Base-by-base conservation (phyloP, 2,329 filamentous ascomycete genomes). In the Chaetoscypha palmicola region DNA sequence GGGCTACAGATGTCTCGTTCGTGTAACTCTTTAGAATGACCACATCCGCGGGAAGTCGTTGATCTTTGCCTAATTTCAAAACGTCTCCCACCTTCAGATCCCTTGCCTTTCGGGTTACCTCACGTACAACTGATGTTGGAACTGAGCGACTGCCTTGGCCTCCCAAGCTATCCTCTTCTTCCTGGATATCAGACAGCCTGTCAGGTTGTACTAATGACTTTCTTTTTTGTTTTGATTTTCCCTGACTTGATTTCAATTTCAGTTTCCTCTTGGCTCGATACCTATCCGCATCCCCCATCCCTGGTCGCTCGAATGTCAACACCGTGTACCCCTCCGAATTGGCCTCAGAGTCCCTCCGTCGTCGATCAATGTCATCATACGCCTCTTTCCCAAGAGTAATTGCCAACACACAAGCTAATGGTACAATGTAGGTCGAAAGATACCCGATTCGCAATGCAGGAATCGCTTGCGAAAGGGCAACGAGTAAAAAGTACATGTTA, bases 401-500 rank as follows among this genome's bases (percentile, higher is more conserved):
- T 32, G 81, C 72, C 32, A 98, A 76, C 48, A 98, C 94, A 65
- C 96, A 96, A 1, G 83, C 88, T 50, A 98, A 67, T 1, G 92
- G 92, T 16, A 86, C 90, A 62, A 97, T 81, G 58, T 98, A 98
- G 1, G 92, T 97, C 22, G 86, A 86, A 49, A 98, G 76, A 64
- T 96, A 97, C 44, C 92, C 92, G 53, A 98, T 96, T 43, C 89
- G 80, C 43, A 98, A 68, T 17, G 86, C 77, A 3, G 89, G 90
- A 58, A 98, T 90, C 33, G 88, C 82, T 66, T 98, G 92, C 28
- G 91, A 97, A 38, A 97, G 67, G 5, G 92, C 94, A 38, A 98
- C 92, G 20, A 97, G 79, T 44, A 98, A 72, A 64, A 98, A 98
- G 64, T 98, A 98, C 72, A 97, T 87, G 74, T 98, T 98, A 74